Conservation (phyloP, 768 basidiomycete species). For the Leccinum disarticulatum region DNA sequence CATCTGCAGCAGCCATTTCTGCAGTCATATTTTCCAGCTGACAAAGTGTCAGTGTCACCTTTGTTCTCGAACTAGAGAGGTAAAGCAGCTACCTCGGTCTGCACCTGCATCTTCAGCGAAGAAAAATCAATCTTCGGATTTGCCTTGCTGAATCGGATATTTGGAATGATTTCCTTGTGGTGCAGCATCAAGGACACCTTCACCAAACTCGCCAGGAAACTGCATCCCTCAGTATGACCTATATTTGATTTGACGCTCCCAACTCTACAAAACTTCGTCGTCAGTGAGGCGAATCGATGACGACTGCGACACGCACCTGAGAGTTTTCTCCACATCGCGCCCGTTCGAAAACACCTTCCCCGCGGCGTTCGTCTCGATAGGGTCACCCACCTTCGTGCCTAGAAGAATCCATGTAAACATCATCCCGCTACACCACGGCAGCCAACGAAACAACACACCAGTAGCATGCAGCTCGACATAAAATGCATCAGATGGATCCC, state of each 20-base stretch:
- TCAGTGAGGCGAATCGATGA: not conserved
- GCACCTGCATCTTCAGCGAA: conserved; percentile 27
- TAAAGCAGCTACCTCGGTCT: conserved; percentile 18
- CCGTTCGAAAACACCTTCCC: conserved; percentile 36
- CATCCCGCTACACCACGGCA: not conserved
- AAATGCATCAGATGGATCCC: conserved; percentile 41
- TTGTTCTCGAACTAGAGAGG: not conserved
- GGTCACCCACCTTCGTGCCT: conserved; percentile 47
- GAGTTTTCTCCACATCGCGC: conserved; percentile 16
- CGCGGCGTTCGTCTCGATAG: conserved; percentile 50
- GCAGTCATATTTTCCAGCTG: conserved; percentile 25
- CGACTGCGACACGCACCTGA: conserved; percentile 11
- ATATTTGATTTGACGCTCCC: conserved; percentile 30
- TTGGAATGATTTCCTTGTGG: conserved; percentile 29
- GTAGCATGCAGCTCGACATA: conserved; percentile 53
- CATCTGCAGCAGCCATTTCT: conserved; percentile 29
- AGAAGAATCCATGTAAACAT: not conserved
- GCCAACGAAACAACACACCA: conserved; percentile 21
- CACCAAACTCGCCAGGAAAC: conserved; percentile 35
- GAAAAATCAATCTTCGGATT: conserved; percentile 29
- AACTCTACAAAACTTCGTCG: conserved; percentile 11
- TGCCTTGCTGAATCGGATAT: conserved; percentile 29
- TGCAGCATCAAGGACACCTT: conserved; percentile 35
- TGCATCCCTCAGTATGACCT: conserved; percentile 31
- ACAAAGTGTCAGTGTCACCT: too few species aligned